Conservation (phyloP, 495 filamentous ascomycete species). For the Xylaria acuta region DNA sequence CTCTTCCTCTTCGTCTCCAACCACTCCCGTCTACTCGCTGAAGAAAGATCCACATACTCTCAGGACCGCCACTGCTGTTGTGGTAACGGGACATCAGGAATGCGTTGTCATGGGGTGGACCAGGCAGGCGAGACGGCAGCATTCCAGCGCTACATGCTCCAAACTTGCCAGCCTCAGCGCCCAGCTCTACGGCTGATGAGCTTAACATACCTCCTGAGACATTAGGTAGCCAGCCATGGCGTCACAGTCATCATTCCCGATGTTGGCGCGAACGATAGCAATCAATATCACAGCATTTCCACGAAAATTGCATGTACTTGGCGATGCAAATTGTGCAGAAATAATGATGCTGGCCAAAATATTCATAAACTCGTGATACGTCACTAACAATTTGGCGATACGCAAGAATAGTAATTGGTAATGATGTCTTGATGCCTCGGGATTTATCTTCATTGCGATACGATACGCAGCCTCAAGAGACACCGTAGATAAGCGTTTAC, state of each 20-base stretch:
- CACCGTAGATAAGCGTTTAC: slow-evolving; percentile 10
- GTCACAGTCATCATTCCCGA: background rate
- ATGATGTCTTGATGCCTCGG: background rate
- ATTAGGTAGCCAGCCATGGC: background rate
- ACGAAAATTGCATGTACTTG: background rate
- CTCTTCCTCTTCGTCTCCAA: background rate
- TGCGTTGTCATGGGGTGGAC: slow-evolving; percentile 34
- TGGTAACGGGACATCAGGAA: slow-evolving; percentile 29
- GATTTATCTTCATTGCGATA: slow-evolving; percentile 15
- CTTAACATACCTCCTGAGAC: slow-evolving; percentile 31
- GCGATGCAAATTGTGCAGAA: no score
- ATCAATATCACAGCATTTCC: background rate
- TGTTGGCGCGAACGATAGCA: background rate
- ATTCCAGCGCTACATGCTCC: slow-evolving; percentile 31
- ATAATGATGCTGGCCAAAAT: background rate
- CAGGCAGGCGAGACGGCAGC: slow-evolving; percentile 13
- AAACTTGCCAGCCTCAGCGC: background rate
- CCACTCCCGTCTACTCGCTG: background rate
- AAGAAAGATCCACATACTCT: background rate
- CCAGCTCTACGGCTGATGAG: background rate
- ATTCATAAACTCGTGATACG: background rate
- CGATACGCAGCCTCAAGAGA: background rate
- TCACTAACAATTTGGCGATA: background rate
- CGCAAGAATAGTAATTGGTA: background rate
- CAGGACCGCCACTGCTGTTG: background rate